phyloP scores from a whole-genome alignment of 164 flowering plant genomes.

The Litsea cubeba region DNA sequence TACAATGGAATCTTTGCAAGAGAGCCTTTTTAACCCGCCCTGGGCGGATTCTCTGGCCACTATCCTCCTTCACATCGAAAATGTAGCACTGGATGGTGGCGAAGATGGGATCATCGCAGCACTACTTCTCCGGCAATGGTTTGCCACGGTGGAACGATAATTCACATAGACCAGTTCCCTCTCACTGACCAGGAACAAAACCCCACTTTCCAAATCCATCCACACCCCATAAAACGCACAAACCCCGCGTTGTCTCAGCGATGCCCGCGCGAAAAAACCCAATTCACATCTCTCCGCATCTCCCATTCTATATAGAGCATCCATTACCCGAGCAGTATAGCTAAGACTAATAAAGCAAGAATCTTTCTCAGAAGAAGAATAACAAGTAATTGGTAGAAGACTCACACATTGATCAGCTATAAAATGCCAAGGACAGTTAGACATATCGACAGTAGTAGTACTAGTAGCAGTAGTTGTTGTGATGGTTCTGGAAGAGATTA shows the following conservation, averaged over 20 bases:
- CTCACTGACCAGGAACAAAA: constrained; percentile 59
- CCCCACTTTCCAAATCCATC: constrained; percentile 45
- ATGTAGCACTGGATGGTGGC: no score
- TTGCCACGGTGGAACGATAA: no score
- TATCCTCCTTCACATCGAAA: no score
- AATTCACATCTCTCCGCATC: constrained; percentile 41
- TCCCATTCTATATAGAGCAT: constrained; percentile 41
- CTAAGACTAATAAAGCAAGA: constrained; percentile 40
- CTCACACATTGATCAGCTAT: constrained; percentile 35
- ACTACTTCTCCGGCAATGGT: no score
- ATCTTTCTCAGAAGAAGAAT: constrained; percentile 13
- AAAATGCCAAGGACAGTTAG: not conserved
- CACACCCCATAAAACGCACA: constrained; percentile 65
- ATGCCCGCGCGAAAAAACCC: constrained; percentile 32
- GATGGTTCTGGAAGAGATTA: constrained; percentile 5
- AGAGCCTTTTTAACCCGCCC: no score
- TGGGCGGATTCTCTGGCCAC: no score
- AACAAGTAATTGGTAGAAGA: constrained; percentile 34
- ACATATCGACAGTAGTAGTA: not conserved
- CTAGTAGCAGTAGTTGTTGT: constrained; percentile 9
- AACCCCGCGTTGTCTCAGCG: constrained; percentile 19
- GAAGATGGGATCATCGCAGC: no score
- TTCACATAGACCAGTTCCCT: no score
- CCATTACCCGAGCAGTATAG: constrained; percentile 39
- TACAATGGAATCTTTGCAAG: no score